phyloP scores from a whole-genome alignment of 2,329 filamentous ascomycete species.

The Botrytis elliptica region DNA sequence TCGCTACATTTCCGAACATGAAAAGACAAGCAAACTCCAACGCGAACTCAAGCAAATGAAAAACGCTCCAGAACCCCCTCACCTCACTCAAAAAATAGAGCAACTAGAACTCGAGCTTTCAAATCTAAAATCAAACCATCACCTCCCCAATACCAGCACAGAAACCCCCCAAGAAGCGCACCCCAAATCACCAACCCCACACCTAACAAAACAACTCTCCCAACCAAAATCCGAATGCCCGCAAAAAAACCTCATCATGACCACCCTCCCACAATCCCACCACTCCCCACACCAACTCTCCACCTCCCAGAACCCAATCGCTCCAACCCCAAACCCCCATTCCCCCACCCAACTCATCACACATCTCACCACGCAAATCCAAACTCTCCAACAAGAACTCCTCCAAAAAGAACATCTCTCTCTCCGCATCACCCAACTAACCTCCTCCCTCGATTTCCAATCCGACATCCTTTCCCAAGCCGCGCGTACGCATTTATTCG shows the following conservation, averaged over 20 bases:
- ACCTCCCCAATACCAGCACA: fast-evolving
- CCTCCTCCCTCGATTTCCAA: not conserved
- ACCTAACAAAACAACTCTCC: not conserved
- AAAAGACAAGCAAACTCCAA: not conserved
- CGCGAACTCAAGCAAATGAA: not conserved
- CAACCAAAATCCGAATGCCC: no score
- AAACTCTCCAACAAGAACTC: not conserved
- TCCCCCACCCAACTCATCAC: not conserved
- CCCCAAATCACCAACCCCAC: not conserved
- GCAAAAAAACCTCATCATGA: not conserved
- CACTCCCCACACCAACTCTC: not conserved
- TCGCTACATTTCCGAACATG: not conserved
- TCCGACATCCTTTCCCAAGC: not conserved
- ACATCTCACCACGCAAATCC: no score
- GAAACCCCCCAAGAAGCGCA: not conserved
- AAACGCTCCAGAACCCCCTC: not conserved
- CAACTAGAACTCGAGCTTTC: not conserved
- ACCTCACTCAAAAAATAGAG: no score
- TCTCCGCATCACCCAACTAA: not conserved
- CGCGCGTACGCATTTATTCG: fast-evolving
- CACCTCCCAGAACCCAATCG: not conserved
- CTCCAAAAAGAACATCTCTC: fast-evolving
- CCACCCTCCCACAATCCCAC: not conserved
- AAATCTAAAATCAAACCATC: no score
- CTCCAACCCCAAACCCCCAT: no score